Percentiles rank a stretch among this genome's conserved stretches.
Evolutionary conservation across 192 early-diverging fungal genomes (phyloP).

Genomic region (Coemansia sp.): DNA sequence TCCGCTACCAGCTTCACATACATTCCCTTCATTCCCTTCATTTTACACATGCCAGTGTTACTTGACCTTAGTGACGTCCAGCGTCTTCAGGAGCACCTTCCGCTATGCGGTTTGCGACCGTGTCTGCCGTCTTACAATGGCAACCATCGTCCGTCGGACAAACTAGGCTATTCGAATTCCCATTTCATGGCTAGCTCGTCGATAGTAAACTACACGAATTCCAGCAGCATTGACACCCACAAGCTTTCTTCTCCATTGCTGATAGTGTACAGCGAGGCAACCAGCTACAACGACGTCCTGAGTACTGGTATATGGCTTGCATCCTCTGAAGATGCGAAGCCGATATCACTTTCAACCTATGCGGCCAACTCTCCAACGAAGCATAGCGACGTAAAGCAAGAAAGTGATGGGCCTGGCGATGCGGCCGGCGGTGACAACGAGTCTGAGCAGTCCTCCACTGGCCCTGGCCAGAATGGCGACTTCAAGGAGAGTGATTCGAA

Average conservation of each 20-base stretch:
- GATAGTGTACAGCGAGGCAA: neutral
- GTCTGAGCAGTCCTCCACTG: neutral
- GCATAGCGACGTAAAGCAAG: neutral
- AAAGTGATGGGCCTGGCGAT: neutral
- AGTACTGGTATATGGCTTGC: neutral
- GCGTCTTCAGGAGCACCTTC: neutral
- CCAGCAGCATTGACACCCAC: neutral
- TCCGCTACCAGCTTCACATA: neutral
- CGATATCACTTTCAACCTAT: neutral
- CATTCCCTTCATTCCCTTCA: neutral
- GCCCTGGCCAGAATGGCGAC: neutral
- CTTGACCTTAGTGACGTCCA: neutral
- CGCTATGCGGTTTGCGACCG: neutral
- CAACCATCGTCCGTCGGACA: neutral
- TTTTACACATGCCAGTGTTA: neutral
- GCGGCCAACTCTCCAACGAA: neutral
- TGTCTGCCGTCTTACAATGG: neutral
- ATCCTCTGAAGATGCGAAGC: neutral
- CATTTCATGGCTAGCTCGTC: neutral
- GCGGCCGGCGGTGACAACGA: neutral
- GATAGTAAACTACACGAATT: neutral
- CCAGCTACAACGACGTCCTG: constrained; percentile 6
- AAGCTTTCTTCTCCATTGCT: neutral
- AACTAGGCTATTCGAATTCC: neutral
- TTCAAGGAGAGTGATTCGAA: neutral